phyloP scores from a whole-genome alignment of 805 yeast genomes.

The Maudiozyma pseudohumilis region DNA sequence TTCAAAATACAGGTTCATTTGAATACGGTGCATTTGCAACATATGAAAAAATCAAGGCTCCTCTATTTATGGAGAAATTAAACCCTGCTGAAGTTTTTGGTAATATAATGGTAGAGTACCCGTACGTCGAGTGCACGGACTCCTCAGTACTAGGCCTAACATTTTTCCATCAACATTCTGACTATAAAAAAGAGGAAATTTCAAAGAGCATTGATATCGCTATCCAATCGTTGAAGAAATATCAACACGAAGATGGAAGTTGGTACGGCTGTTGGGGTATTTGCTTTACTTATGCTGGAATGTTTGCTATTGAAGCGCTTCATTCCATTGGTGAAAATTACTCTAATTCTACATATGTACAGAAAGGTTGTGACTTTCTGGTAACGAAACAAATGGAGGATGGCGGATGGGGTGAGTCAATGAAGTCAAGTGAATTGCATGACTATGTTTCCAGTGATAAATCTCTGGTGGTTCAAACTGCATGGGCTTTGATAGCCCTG shows the following conservation, averaged over 20 bases:
- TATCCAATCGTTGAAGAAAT: slow-evolving; percentile 53
- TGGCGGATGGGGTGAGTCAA: slow-evolving; percentile 97
- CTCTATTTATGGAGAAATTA: slow-evolving; percentile 61
- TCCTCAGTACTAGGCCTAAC: slow-evolving; percentile 84
- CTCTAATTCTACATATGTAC: slow-evolving; percentile 49
- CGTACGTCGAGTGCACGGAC: slow-evolving; percentile 97
- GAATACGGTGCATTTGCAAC: slow-evolving; percentile 90
- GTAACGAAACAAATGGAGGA: slow-evolving; percentile 65
- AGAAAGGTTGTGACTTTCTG: slow-evolving; percentile 77
- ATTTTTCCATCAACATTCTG: slow-evolving; percentile 56
- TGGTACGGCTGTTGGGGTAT: slow-evolving; percentile 99
- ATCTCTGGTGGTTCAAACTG: slow-evolving; percentile 76
- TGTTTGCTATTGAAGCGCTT: slow-evolving; percentile 95
- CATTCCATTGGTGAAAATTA: slow-evolving; percentile 58
- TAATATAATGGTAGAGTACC: slow-evolving; percentile 96
- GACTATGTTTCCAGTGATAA: slow-evolving; percentile 55
- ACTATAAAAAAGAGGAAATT: slow-evolving; percentile 60
- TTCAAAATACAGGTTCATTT: slow-evolving; percentile 72
- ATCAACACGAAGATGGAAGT: slow-evolving; percentile 75
- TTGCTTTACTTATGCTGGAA: slow-evolving; percentile 89
- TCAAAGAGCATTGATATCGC: slow-evolving; percentile 64
- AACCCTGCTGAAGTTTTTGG: slow-evolving; percentile 98
- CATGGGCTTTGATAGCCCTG: slow-evolving; percentile 85
- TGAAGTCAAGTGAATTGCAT: slow-evolving; percentile 79
- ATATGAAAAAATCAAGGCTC: slow-evolving; percentile 78